Conservation (phyloP, 208 protist species). For the Vickermania ingenoplastis region DNA sequence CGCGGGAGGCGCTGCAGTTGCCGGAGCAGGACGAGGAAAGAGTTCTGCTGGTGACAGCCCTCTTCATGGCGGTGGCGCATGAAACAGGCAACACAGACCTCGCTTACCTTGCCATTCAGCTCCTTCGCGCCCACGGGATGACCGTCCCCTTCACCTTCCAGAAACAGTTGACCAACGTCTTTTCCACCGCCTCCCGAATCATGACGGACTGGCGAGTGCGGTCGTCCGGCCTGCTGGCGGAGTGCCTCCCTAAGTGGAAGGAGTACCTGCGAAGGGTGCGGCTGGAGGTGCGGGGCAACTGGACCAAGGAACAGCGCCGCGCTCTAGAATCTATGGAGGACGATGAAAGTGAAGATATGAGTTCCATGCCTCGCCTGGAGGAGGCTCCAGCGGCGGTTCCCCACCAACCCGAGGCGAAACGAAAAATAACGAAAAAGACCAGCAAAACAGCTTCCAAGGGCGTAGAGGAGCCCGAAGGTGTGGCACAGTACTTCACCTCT, state of each 20-base stretch:
- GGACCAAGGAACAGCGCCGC: not conserved
- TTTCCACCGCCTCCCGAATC: constrained; percentile 58
- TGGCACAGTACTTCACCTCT: not conserved
- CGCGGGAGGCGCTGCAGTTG: constrained; percentile 40
- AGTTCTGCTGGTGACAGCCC: constrained; percentile 32
- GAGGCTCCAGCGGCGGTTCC: not conserved
- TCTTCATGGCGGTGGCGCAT: constrained; percentile 61
- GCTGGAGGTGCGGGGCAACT: constrained; percentile 10
- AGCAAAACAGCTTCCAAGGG: not conserved
- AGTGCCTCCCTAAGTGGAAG: constrained; percentile 46
- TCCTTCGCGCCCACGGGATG: constrained; percentile 75
- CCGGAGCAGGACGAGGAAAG: constrained; percentile 35
- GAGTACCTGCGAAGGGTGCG: constrained; percentile 54
- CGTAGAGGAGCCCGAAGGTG: no score
- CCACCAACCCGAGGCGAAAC: not conserved
- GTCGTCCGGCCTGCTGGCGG: constrained; percentile 43
- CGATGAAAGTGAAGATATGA: not conserved
- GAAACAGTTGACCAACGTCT: constrained; percentile 82
- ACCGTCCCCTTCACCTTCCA: constrained; percentile 57
- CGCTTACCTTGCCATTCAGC: constrained; percentile 72
- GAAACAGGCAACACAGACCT: constrained; percentile 76
- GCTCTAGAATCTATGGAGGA: not conserved
- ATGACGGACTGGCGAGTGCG: constrained; percentile 79
- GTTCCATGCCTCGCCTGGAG: not conserved
- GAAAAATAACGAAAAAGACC: no score